Base-by-base conservation (phyloP, 305 asterid genomes). In the Fraxinus sp. region DNA sequence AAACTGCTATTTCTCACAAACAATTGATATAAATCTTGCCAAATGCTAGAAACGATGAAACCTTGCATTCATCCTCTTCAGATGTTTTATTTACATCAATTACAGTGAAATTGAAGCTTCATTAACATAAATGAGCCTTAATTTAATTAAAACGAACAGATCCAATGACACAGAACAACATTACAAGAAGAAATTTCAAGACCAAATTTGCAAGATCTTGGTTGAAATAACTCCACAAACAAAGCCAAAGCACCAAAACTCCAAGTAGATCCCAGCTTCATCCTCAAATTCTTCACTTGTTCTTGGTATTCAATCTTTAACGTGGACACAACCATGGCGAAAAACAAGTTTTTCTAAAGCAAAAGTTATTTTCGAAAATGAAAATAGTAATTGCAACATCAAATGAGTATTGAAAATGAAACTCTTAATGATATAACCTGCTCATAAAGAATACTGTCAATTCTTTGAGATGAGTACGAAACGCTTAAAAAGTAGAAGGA, bases 391-490 rank as follows among this genome's bases (percentile, higher is more conserved):
- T 55, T 1, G 66, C 24, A 68, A 77, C 43, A 79, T 55, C 37
- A 81, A 64, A 73, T 32, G 77, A 59, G 37, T 36, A 33, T 20
- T 78, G 41, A 18, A 78, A 77, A 73, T 52, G 78, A 57, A 83
- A 76, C 33, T 76, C 82, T 62, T 7, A 39, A 80, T 66, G 26
- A 41, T 68, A 82, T 78, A 77, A 79, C 3, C 10, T 18, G 26
- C 26, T 55, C 66, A 75, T 36, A 72, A 80, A 79, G 68, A 79
- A 86, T 73, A 74, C 33, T 18, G 81, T 70, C 35, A 82, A 76
- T 35, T 75, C 64, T 77, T 66, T 55, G 77, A 80, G 77, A 84
- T 24, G 32, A 84, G 18, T 80, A 78, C 70, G 20, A 71, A 80
- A 55, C 11, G 7, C 9, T 22, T n/a, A 49, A 80, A 57, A 64